A percentile compares a stretch with the other conserved stretches of the same genome.
Evolutionary conservation across 2,329 filamentous ascomycete species (phyloP).

Genomic region (Xylariaceae sp.): DNA sequence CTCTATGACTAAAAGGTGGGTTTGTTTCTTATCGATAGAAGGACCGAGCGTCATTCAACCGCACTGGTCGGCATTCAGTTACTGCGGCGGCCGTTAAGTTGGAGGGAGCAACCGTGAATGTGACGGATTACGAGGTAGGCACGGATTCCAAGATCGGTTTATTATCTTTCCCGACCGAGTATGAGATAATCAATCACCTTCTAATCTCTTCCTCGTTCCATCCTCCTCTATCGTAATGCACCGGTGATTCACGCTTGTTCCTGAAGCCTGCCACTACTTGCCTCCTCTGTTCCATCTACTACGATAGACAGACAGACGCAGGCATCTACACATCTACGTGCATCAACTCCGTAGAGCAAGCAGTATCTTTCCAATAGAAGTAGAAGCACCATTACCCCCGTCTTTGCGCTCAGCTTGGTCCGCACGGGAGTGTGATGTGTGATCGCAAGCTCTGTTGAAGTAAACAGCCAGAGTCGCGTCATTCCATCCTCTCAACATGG

Average conservation of each 20-base stretch:
- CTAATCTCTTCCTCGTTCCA: background rate
- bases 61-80: no score
- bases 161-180: no score
- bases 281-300: background rate
- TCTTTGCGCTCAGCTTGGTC: background rate
- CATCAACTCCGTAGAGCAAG: no score
- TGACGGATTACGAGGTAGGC: no score
- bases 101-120: no score
- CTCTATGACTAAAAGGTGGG: no score
- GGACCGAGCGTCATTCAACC: no score
- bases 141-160: background rate
- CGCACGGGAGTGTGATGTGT: constrained; percentile 2
- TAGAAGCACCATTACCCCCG: no score
- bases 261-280: background rate
- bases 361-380: no score
- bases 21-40: no score
- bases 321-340: no score
- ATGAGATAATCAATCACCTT: background rate
- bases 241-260: background rate
- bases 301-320: background rate
- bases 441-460: constrained; percentile 1
- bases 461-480: constrained; percentile 1
- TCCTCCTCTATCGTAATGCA: background rate
- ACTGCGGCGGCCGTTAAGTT: no score
- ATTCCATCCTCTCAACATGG: constrained; percentile 23